Evolutionary conservation across 768 basidiomycete genomes (phyloP).

Genomic region (Boletus bicolor): DNA sequence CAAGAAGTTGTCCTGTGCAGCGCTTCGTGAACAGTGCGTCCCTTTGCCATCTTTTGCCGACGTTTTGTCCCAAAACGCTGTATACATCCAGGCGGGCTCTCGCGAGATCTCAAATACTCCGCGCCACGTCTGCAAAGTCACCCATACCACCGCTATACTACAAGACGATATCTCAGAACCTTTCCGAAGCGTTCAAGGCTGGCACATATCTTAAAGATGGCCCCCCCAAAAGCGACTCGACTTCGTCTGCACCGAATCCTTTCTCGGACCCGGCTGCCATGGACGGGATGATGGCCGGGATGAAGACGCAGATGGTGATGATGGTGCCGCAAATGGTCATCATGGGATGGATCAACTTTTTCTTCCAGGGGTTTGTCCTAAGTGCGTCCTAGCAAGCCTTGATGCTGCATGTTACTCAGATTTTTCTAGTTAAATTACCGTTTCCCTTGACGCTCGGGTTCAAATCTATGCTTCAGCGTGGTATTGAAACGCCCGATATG

Average conservation of each 20-base stretch:
- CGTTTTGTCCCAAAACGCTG: not conserved
- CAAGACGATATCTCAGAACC: conserved; percentile 68
- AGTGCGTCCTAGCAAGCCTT: conserved; percentile 55
- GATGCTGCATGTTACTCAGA: not conserved
- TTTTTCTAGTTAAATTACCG: conserved; percentile 78
- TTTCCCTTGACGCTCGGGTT: conserved; percentile 97
- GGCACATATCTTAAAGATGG: conserved; percentile 89
- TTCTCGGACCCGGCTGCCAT: conserved; percentile 87
- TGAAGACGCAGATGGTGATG: conserved; percentile 99
- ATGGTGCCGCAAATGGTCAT: conserved; percentile 98
- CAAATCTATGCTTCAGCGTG: conserved; percentile 96
- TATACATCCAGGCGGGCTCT: conserved; percentile 59
- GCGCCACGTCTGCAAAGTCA: conserved; percentile 75
- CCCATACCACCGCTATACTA: conserved; percentile 76
- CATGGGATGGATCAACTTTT: conserved; percentile 99
- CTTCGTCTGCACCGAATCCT: conserved; percentile 68
- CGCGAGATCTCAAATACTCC: conserved; percentile 78
- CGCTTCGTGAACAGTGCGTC: conserved; percentile 90
- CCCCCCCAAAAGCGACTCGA: conserved; percentile 60
- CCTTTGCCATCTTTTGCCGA: conserved; percentile 1
- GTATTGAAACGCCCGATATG: conserved; percentile 93
- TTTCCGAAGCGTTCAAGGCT: conserved; percentile 64
- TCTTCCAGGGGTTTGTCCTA: conserved; percentile 97
- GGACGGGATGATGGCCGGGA: conserved; percentile 98
- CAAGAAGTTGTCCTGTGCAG: conserved; percentile 72